Base-by-base conservation (phyloP, 2,329 filamentous ascomycete species). In the Corniculantispora saksenae region DNA sequence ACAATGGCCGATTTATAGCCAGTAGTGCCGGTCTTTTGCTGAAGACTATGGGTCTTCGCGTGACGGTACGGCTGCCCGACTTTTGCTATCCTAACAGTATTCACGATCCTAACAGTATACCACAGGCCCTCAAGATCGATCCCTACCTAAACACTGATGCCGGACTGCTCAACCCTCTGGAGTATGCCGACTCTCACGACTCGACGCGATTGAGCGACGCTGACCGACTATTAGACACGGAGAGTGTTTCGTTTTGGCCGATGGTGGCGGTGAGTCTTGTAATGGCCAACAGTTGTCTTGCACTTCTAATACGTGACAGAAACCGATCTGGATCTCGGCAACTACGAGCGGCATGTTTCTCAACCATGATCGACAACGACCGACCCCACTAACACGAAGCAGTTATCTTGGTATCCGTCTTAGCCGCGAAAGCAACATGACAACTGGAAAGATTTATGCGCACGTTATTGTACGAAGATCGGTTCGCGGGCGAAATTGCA, bases 391-490 rank as follows among this genome's bases (percentile, higher is more conserved):
- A 61, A 54, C 48, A 54, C 17, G 5, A 3, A 29, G 21, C 35
- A 61, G 59, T 17, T 57, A 61, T 55, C 88, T 97, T 63, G 89
- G 90, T 73, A 89, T 94, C 69, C 91, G 89, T 63, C 84, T 98
- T 67, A 92, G 88, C 10, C 84, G 89, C 67, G 93, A 97, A 71
- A 93, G 94, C 82, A 98, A 98, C 79, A 97, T 99, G 79, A 99
- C 95, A 3, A 97, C 94, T 7, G 95, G 95, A 75, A 97, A 98
- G 82, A 93, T 98, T 71, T 98, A 97, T 80, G 85, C 92, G 74
- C 88, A 91, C 72, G 94, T 97, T 62, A 93, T 97, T 72, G 84
- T 90, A 74, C 83, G 85, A 4, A 47, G 29, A 51, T 51, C 25
- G 19, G 53, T 23, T 54, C n/a, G 15, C 43, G 4, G 38, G 25